Evolutionary conservation across 2,329 filamentous ascomycete genomes (phyloP).

Genomic region (Emmonsiellopsis sp.): DNA sequence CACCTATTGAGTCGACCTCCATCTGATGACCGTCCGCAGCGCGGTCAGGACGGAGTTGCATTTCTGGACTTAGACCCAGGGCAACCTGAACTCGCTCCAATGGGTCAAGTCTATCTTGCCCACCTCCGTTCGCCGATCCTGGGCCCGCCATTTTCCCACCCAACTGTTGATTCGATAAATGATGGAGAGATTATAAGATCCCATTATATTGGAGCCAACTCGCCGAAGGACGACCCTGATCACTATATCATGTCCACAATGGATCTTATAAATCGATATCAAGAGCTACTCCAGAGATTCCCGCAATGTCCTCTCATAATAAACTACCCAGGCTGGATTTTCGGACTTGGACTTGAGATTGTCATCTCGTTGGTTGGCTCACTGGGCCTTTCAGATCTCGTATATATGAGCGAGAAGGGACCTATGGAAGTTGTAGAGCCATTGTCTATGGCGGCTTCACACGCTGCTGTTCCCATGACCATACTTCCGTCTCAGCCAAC

Average conservation of each 20-base stretch:
- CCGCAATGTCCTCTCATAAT: slow-evolving; percentile 44
- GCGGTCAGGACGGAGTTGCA: slow-evolving; percentile 35
- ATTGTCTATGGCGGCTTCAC: slow-evolving; percentile 30
- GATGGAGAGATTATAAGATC: slow-evolving; percentile 37
- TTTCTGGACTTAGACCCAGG: slow-evolving; percentile 52
- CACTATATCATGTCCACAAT: slow-evolving; percentile 46
- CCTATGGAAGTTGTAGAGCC: slow-evolving; percentile 34
- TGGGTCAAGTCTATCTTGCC: slow-evolving; percentile 50
- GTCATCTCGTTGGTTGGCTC: slow-evolving; percentile 38
- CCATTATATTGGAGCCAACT: slow-evolving; percentile 46
- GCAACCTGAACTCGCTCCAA: slow-evolving; percentile 51
- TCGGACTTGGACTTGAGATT: slow-evolving; percentile 42
- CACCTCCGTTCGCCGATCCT: slow-evolving; percentile 44
- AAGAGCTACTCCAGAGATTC: slow-evolving; percentile 29
- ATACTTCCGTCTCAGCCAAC: slow-evolving; percentile 39
- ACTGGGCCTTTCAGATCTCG: slow-evolving; percentile 42
- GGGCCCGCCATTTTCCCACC: slow-evolving; percentile 49
- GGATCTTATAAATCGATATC: slow-evolving; percentile 45
- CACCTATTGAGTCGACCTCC: slow-evolving; percentile 39
- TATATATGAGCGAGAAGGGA: slow-evolving; percentile 46
- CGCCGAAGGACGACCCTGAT: slow-evolving; percentile 48
- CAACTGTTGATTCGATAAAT: slow-evolving; percentile 26
- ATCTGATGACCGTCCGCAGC: slow-evolving; percentile 20
- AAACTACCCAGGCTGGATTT: slow-evolving; percentile 50
- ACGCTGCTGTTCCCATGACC: slow-evolving; percentile 29